Conservation (phyloP, 2,329 filamentous ascomycete genomes). For the Fusarium coffeatum region DNA sequence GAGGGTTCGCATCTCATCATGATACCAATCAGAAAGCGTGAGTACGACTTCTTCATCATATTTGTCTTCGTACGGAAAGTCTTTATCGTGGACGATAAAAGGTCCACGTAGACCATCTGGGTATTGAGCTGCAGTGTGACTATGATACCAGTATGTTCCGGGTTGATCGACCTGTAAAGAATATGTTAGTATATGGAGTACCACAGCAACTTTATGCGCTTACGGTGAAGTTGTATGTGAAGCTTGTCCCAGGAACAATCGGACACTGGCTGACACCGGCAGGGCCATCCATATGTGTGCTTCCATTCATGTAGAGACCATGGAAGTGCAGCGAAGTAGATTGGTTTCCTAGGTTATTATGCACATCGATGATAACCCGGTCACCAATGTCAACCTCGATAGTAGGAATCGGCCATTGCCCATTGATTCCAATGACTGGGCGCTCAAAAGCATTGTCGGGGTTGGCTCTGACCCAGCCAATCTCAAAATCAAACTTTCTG, state of each 20-base stretch:
- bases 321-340: constrained; percentile 76
- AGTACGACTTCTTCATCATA: constrained; percentile 73
- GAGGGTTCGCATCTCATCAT: constrained; percentile 64
- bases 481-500: constrained; percentile 72
- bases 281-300: constrained; percentile 77
- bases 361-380: constrained; percentile 66
- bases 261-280: constrained; percentile 73
- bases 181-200: not conserved
- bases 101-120: constrained; percentile 75
- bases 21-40: constrained; percentile 78
- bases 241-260: constrained; percentile 70
- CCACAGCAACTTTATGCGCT: constrained; percentile 10
- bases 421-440: constrained; percentile 80
- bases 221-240: constrained; percentile 78
- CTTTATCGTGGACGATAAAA: constrained; percentile 72
- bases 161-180: constrained; percentile 67
- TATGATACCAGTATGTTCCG: constrained; percentile 85
- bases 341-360: constrained; percentile 71
- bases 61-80: constrained; percentile 65
- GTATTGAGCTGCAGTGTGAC: constrained; percentile 74
- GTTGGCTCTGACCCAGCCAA: constrained; percentile 77
- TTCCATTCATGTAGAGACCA: constrained; percentile 76
- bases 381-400: constrained; percentile 74
- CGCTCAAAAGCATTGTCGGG: constrained; percentile 74
- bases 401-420: constrained; percentile 77